These are phyloP conservation scores for Pisolithus tinctorius DNA, from an alignment of 768 basidiomycete species.

Conservation along the genomic window DNA sequence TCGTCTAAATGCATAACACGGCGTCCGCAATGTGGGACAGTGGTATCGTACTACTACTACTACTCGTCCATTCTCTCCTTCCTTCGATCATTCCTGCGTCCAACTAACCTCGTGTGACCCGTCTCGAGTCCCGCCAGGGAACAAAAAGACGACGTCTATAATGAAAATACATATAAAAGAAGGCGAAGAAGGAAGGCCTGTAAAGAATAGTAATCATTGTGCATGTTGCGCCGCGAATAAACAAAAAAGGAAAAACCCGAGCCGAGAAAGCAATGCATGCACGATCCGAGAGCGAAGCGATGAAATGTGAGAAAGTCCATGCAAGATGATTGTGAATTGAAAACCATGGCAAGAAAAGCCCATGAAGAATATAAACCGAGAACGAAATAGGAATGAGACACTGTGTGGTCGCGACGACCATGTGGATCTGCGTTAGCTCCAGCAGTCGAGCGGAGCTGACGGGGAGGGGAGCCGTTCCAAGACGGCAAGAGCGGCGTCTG, in stretches of 20 bases:
- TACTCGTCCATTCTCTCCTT: too few relatives aligned
- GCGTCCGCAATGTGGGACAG: too few relatives aligned
- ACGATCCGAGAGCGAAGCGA: neutral
- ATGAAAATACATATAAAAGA: neutral
- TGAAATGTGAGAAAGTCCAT: neutral
- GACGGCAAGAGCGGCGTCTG: conserved; percentile 2
- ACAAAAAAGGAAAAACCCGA: neutral
- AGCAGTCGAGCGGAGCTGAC: neutral
- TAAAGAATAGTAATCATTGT: neutral
- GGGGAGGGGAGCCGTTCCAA: neutral
- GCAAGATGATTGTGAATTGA: neutral
- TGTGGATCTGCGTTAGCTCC: too few relatives aligned
- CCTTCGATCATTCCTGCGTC: too few relatives aligned
- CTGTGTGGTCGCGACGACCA: too few relatives aligned
- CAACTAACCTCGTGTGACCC: too few relatives aligned
- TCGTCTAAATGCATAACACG: too few relatives aligned
- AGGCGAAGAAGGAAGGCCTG: neutral
- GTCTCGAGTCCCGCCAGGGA: too few relatives aligned
- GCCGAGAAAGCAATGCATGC: neutral
- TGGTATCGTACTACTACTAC: too few relatives aligned
- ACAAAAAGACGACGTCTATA: too few relatives aligned
- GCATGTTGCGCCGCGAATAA: neutral
- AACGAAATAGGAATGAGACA: neutral
- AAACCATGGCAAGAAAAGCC: neutral
- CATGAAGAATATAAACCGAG: conserved; percentile 7